phyloP scores from a whole-genome alignment of 805 yeast genomes.

The Starmerella kuoi region DNA sequence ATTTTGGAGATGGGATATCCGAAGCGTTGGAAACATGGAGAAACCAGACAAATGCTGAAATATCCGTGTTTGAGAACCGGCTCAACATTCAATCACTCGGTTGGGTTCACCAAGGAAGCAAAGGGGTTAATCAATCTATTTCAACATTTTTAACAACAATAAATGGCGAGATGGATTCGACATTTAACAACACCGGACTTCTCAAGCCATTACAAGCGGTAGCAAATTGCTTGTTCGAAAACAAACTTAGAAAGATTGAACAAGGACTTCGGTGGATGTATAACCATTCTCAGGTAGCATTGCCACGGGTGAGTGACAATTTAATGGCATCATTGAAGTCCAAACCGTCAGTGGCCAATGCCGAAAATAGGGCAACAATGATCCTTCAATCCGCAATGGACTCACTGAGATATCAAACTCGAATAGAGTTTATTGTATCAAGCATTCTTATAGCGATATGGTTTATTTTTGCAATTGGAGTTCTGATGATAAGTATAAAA shows the following conservation, averaged over 20 bases:
- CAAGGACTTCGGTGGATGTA: constrained; percentile 71
- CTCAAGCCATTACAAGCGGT: constrained; percentile 51
- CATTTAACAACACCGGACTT: constrained; percentile 60
- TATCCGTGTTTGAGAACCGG: constrained; percentile 37
- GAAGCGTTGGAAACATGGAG: constrained; percentile 36
- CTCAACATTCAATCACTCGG: constrained; percentile 59
- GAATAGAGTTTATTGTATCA: constrained; percentile 15
- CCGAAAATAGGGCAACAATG: background rate
- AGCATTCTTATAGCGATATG: constrained; percentile 16
- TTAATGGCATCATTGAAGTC: background rate
- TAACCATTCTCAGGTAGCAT: constrained; percentile 42
- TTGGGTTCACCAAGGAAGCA: constrained; percentile 47
- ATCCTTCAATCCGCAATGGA: background rate
- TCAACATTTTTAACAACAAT: constrained; percentile 44
- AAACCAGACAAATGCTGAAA: constrained; percentile 41
- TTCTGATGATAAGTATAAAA: background rate
- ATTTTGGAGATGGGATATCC: constrained; percentile 15
- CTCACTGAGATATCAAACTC: constrained; percentile 6
- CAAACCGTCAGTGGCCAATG: background rate
- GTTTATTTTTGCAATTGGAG: constrained; percentile 12
- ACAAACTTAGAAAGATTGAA: constrained; percentile 54
- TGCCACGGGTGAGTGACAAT: constrained; percentile 34
- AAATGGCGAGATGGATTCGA: constrained; percentile 43
- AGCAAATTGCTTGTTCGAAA: constrained; percentile 67
- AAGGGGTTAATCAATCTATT: constrained; percentile 48